phyloP scores from a whole-genome alignment of 352 stramenopile species.

The Phytophthora meadii region DNA sequence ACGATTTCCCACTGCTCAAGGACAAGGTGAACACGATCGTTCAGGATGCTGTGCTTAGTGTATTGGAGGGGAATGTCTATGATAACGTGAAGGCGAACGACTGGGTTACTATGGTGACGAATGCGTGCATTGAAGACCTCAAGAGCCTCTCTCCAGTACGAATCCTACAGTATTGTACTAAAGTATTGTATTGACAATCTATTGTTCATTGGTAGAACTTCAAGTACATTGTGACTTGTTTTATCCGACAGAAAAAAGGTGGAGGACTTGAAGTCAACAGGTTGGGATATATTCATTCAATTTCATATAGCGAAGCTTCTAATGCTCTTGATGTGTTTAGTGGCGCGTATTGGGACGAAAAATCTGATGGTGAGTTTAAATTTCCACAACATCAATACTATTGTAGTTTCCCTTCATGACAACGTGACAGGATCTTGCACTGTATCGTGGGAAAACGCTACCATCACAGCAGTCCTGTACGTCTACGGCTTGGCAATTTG shows the following conservation, averaged over 20 bases:
- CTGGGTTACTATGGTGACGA: slow-evolving; percentile 77
- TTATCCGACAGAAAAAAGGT: slow-evolving; percentile 71
- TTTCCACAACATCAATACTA: background rate
- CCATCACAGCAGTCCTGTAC: slow-evolving; percentile 68
- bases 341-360: slow-evolving; percentile 76
- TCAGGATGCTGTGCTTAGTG: slow-evolving; percentile 73
- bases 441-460: slow-evolving; percentile 80
- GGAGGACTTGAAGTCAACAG: slow-evolving; percentile 68
- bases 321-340: slow-evolving; percentile 25
- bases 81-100: slow-evolving; percentile 80
- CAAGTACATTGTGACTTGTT: slow-evolving; percentile 85
- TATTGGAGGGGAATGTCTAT: slow-evolving; percentile 80
- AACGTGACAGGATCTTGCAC: slow-evolving; percentile 58
- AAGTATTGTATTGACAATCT: background rate
- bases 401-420: background rate
- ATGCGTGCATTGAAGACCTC: slow-evolving; percentile 72
- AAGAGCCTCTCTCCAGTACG: slow-evolving; percentile 65
- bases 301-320: no score
- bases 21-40: slow-evolving; percentile 79
- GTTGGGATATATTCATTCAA: background rate
- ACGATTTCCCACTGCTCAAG: slow-evolving; percentile 78
- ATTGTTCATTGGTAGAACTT: slow-evolving; percentile 60
- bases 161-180: no score
- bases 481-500: slow-evolving; percentile 74
- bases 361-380: slow-evolving; percentile 57